Evolutionary conservation across 2,329 filamentous ascomycete genomes (phyloP), one percentile per base, ranked within the genome.

Genomic region (Xylaria sp.): DNA sequence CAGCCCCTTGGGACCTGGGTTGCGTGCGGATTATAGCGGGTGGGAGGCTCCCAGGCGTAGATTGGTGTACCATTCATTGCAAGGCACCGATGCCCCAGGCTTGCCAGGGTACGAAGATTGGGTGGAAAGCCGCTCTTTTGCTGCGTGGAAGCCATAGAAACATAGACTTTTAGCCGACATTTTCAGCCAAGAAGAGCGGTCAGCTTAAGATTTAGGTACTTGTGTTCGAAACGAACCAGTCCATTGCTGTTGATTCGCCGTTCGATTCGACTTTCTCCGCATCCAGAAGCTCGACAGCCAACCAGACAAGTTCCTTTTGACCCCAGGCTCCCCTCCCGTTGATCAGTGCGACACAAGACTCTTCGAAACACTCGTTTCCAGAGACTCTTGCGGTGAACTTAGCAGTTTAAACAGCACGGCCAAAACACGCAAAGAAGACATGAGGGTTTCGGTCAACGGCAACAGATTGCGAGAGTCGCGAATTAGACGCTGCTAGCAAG

Each of bases 371-470:
- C 54, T 63, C 60, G 28, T 62, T 59, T 68, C 72, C 71, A 72
- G 49, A 44, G 53, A 66, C 71, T 73, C 71, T 75, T 76, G 74
- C 74, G 74, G 74, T 76, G 74, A 74, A 74, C 68, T 71, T 76
- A 72, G 51, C 73, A 75, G 53, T 69, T 59, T 36, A 59, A 51
- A 61, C 20, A 33, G 53, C 44, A 58, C 56, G 59, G 63, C 59
- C 40, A 53, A 15, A 31, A 46, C 58, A 31, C 33, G 26, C 36
- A 59, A 10, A 46, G n/a, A 26, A 5, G 17, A 17, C 15, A 33
- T 17, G 23, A 58, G 33, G 15, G 20, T 23, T 44, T 36, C 36
- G 33, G 10, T 13, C 48, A 7, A 48, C 20, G 40, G 64, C 65
- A 64, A 48, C 10, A 67, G 13, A 63, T 58, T 40, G 66, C 58